Evolutionary conservation across 1,284 basidiomycete genomes (phyloP).

Genomic region (Moniliella sp.): DNA sequence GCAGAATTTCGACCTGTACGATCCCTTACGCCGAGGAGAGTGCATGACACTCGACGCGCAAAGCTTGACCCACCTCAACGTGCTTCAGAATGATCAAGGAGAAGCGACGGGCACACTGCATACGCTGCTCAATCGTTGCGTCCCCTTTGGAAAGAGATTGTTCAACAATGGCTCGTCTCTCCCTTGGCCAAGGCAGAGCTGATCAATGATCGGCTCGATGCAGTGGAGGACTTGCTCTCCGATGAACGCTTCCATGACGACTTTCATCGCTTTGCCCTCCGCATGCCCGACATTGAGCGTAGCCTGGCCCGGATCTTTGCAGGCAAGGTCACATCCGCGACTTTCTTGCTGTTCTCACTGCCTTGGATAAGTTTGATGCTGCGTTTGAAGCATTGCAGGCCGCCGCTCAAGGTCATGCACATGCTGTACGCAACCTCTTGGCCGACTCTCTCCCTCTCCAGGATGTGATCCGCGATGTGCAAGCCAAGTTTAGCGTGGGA

Average conservation of each 20-base stretch:
- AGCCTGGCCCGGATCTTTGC: slow-evolving; percentile 26
- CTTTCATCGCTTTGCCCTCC: slow-evolving; percentile 17
- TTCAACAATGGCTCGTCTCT: slow-evolving; percentile 32
- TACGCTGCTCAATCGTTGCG: slow-evolving; percentile 29
- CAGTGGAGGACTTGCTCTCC: slow-evolving; percentile 22
- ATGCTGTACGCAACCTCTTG: slow-evolving; percentile 8
- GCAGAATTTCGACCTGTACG: slow-evolving; percentile 27
- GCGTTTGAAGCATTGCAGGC: slow-evolving; percentile 5
- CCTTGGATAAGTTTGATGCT: slow-evolving; percentile 11
- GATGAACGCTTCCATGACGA: slow-evolving; percentile 13
- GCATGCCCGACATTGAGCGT: slow-evolving; percentile 27
- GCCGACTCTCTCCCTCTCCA: slow-evolving; percentile 14
- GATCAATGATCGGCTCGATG: slow-evolving; percentile 24
- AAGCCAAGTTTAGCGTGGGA: slow-evolving; percentile 11
- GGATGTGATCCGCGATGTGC: slow-evolving; percentile 10
- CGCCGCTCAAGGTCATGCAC: slow-evolving; percentile 6
- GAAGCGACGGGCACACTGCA: slow-evolving; percentile 27
- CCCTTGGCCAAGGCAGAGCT: slow-evolving; percentile 16
- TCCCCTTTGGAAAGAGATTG: slow-evolving; percentile 29
- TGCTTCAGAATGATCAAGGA: slow-evolving; percentile 29
- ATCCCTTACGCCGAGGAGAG: slow-evolving; percentile 14
- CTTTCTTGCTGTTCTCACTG: slow-evolving; percentile 22
- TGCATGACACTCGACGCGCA: slow-evolving; percentile 29
- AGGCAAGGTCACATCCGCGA: slow-evolving; percentile 27
- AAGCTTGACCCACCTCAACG: slow-evolving; percentile 27